Conservation (phyloP, 148 eudicot species). For the Rhododendron williamsianum region DNA sequence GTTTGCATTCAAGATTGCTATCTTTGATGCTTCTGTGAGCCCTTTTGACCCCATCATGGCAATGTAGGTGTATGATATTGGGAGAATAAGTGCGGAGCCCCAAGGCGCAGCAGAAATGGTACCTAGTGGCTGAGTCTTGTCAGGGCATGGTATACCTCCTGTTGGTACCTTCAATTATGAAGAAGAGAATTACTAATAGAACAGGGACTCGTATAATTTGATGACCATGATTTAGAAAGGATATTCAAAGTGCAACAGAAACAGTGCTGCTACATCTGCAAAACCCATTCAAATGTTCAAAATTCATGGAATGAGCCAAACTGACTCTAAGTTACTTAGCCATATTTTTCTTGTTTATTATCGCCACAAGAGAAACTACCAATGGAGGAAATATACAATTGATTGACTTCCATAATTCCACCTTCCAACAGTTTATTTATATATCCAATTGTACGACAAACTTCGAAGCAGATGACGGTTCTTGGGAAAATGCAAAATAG, state of each 20-base stretch:
- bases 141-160: slow-evolving; percentile 89
- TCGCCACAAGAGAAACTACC: neutral
- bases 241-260: neutral
- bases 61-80: slow-evolving; percentile 93
- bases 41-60: slow-evolving; percentile 99
- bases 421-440: neutral
- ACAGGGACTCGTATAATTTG: neutral
- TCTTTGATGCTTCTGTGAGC: slow-evolving; percentile 92
- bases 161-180: slow-evolving; percentile 57
- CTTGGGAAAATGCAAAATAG: neutral
- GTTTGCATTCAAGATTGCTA: slow-evolving; percentile 90
- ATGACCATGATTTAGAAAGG: neutral
- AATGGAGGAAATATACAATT: neutral
- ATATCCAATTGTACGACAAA: neutral
- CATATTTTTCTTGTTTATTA: neutral
- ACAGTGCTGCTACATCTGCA: neutral
- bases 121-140: slow-evolving; percentile 66
- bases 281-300: neutral
- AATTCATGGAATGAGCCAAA: neutral
- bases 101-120: slow-evolving; percentile 96
- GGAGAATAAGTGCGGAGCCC: slow-evolving; percentile 96
- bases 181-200: slow-evolving; percentile 7
- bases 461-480: neutral
- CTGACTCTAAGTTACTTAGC: neutral
- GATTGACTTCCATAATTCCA: neutral